Conservation (phyloP, 805 yeast genomes). For the Zygosaccharomyces gambellarensis region DNA sequence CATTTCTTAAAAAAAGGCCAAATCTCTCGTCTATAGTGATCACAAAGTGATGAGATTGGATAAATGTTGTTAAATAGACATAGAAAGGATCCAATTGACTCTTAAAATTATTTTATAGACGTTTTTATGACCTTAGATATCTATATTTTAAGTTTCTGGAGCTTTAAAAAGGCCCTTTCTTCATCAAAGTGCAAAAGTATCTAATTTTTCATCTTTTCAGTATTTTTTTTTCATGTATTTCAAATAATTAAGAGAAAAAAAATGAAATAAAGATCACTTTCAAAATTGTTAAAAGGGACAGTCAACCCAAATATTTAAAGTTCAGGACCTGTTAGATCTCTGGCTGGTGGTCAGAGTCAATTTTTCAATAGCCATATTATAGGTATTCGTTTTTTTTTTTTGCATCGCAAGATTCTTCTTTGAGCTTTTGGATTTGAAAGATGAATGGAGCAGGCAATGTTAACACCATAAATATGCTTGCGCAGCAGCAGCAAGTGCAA, state of each 20-base stretch:
- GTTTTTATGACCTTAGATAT: neutral
- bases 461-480: constrained; percentile 24
- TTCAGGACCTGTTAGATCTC: neutral
- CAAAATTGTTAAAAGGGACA: neutral
- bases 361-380: neutral
- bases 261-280: neutral
- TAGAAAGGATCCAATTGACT: neutral
- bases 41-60: neutral
- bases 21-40: neutral
- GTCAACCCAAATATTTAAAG: neutral
- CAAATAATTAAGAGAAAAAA: neutral
- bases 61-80: neutral
- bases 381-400: neutral
- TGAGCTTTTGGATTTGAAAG: neutral
- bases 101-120: neutral
- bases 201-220: neutral
- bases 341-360: neutral
- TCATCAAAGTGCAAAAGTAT: neutral
- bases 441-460: constrained; percentile 28
- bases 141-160: neutral
- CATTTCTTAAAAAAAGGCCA: neutral
- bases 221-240: neutral
- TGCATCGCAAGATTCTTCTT: neutral
- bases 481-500: constrained; percentile 28
- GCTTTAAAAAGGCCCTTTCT: neutral